Percentiles rank a stretch among this genome's conserved stretches.
phyloP scores from a whole-genome alignment of 176 grass and related monocot species.

The Oryza australiensis region DNA sequence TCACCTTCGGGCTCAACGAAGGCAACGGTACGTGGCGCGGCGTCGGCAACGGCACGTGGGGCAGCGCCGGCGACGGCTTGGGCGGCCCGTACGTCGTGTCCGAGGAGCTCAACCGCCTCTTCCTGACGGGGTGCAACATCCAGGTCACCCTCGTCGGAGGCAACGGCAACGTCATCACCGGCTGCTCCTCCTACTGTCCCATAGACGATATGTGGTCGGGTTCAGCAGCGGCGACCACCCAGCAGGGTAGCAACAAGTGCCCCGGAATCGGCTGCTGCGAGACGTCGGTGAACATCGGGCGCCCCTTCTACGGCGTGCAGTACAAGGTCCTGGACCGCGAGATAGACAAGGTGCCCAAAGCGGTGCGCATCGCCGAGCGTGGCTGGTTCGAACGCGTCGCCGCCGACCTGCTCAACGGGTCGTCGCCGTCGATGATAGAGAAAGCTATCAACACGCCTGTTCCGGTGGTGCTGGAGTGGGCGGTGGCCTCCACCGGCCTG shows the following conservation, averaged over 20 bases:
- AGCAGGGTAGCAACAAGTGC: neutral
- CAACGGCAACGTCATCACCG: neutral
- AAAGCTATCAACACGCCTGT: no score
- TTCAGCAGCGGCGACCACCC: neutral
- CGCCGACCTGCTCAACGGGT: neutral
- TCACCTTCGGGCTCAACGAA: neutral
- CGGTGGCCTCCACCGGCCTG: neutral
- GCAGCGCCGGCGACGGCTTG: neutral
- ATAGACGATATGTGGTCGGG: neutral
- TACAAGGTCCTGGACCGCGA: neutral
- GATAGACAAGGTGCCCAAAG: neutral
- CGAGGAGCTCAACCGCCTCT: neutral
- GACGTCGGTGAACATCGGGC: slow-evolving; percentile 13
- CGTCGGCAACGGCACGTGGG: neutral
- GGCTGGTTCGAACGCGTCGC: neutral
- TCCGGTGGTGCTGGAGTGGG: slow-evolving; percentile 28
- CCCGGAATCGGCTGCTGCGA: slow-evolving; percentile 16
- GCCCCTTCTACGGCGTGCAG: neutral
- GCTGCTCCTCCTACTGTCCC: slow-evolving; percentile 2
- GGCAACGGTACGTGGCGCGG: neutral
- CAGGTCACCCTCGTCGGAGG: neutral
- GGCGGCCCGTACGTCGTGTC: neutral
- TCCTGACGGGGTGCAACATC: neutral
- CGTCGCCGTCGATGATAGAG: no score
- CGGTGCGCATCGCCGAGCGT: slow-evolving; percentile 12